phyloP scores from a whole-genome alignment of 495 filamentous ascomycete species.

The Podospora didyma region DNA sequence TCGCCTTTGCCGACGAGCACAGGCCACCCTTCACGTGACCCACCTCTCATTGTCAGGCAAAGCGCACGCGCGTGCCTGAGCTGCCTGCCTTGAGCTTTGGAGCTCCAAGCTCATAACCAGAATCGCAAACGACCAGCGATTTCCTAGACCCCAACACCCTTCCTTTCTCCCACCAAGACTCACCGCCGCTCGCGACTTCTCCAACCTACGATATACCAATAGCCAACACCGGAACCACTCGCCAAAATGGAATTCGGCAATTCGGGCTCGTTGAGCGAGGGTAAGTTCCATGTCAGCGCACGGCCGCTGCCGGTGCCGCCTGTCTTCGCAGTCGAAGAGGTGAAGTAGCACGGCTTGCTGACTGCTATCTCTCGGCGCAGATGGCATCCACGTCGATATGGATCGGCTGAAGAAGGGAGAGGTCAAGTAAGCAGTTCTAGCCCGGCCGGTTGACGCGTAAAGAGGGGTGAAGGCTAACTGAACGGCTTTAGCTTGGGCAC shows the following conservation, averaged over 20 bases:
- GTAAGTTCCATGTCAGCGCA: conserved; percentile 39
- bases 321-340: no score
- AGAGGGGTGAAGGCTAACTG: conserved; percentile 12
- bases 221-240: conserved; percentile 9
- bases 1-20: neutral
- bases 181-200: neutral
- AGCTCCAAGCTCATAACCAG: conserved; percentile 24
- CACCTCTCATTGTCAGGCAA: conserved; percentile 5
- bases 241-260: conserved; percentile 56
- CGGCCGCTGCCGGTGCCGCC: neutral
- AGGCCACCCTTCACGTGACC: conserved; percentile 20
- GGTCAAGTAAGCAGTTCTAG: conserved; percentile 60
- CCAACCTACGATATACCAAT: neutral
- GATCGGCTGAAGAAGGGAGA: conserved; percentile 59
- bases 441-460: neutral
- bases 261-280: conserved; percentile 69
- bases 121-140: conserved; percentile 16
- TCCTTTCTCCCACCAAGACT: conserved; percentile 1
- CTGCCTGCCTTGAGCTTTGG: conserved; percentile 46
- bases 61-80: conserved; percentile 35
- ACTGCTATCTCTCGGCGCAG: conserved; percentile 42
- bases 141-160: conserved; percentile 6
- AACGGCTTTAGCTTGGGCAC: conserved; percentile 71
- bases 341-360: conserved; percentile 3
- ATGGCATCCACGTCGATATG: conserved; percentile 99